phyloP scores from a whole-genome alignment of 2,329 filamentous ascomycete species.

The Leptoxyphium fumago region DNA sequence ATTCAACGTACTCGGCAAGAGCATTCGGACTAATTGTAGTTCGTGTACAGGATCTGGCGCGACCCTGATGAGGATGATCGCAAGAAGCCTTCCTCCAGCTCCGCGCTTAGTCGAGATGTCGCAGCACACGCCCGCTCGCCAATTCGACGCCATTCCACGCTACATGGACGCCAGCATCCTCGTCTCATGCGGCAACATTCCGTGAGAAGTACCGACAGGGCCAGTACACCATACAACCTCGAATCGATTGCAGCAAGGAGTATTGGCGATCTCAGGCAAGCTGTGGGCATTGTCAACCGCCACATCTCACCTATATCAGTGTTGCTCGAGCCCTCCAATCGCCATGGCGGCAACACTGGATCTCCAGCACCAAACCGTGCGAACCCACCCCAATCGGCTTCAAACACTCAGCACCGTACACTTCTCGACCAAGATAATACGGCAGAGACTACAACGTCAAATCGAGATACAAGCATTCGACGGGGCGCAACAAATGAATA shows the following conservation, averaged over 20 bases:
- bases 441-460: too few relatives aligned
- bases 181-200: conserved; percentile 14
- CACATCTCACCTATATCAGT: conserved; percentile 17
- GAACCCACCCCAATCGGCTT: too few relatives aligned
- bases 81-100: conserved; percentile 24
- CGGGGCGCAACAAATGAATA: too few relatives aligned
- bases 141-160: conserved; percentile 35
- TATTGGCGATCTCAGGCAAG: conserved; percentile 6
- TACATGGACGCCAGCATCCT: conserved; percentile 12
- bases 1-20: too few relatives aligned
- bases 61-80: conserved; percentile 28
- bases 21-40: neutral
- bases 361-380: too few relatives aligned
- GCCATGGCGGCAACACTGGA: neutral
- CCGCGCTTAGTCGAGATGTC: conserved; percentile 35
- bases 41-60: conserved; percentile 35
- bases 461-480: too few relatives aligned
- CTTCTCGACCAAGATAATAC: too few relatives aligned
- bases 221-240: neutral
- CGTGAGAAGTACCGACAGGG: conserved; percentile 7
- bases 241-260: conserved; percentile 6
- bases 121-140: conserved; percentile 40
- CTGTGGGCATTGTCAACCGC: conserved; percentile 6
- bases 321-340: conserved; percentile 15
- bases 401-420: too few relatives aligned